These are phyloP conservation scores for Diaporthe caulivora DNA, from an alignment of 2,329 filamentous ascomycete species.

Conservation along the genomic window DNA sequence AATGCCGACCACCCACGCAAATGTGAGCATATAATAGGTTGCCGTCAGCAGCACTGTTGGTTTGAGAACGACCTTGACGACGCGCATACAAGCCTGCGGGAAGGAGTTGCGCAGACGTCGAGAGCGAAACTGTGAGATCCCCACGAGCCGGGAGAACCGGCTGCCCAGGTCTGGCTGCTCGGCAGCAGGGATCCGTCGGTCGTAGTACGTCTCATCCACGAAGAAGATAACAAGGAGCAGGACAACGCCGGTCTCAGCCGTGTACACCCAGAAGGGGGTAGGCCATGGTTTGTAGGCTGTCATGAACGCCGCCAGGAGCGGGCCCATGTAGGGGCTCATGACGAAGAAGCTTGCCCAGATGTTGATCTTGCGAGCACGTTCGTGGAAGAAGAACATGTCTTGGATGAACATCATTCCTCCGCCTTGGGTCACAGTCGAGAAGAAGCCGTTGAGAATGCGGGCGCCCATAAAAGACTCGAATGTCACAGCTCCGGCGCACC, in stretches of 20 bases:
- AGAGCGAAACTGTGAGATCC: conserved; percentile 51
- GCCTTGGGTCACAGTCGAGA: conserved; percentile 58
- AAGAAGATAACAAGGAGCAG: conserved; percentile 56
- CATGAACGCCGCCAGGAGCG: conserved; percentile 62
- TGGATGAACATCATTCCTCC: conserved; percentile 65
- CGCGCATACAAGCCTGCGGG: conserved; percentile 54
- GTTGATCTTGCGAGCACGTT: conserved; percentile 63
- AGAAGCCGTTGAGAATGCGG: conserved; percentile 62
- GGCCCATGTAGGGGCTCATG: conserved; percentile 58
- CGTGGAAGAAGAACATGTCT: conserved; percentile 72
- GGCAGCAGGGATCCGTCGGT: conserved; percentile 53
- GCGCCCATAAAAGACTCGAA: conserved; percentile 63
- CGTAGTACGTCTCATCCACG: conserved; percentile 63
- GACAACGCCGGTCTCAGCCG: conserved; percentile 52
- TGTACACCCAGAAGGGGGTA: conserved; percentile 61
- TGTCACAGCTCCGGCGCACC: conserved; percentile 58
- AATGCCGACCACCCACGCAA: conserved; percentile 66
- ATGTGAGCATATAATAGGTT: conserved; percentile 55
- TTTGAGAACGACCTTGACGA: conserved; percentile 54
- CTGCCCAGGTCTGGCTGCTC: conserved; percentile 52
- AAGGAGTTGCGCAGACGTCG: conserved; percentile 55
- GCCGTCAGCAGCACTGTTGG: conserved; percentile 53
- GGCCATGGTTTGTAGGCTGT: conserved; percentile 59
- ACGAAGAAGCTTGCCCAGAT: conserved; percentile 59
- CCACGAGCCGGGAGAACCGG: conserved; percentile 46